These are phyloP conservation scores for Plasmopara viticola DNA, from an alignment of 352 stramenopile genomes.

Conservation along the genomic window DNA sequence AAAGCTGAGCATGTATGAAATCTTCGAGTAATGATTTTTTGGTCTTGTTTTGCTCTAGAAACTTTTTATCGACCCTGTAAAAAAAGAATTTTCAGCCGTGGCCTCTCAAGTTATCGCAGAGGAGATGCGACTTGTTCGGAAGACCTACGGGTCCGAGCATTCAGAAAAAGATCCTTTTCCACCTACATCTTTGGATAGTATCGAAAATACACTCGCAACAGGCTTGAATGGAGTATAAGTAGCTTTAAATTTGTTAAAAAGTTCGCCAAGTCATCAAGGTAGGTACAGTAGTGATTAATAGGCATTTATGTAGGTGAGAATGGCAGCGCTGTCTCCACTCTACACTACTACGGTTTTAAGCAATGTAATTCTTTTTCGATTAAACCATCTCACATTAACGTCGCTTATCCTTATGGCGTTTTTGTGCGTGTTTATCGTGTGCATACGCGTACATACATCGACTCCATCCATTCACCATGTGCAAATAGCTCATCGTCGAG, in stretches of 20 bases:
- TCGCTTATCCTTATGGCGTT: no score
- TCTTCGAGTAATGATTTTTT: background rate
- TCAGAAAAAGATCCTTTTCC: conserved; percentile 4
- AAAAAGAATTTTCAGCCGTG: conserved; percentile 72
- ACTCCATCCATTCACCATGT: background rate
- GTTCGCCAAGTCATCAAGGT: background rate
- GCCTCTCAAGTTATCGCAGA: conserved; percentile 48
- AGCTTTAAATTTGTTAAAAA: background rate
- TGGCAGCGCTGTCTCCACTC: no score
- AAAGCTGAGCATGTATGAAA: background rate
- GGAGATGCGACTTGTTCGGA: conserved; percentile 54
- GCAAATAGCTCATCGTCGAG: background rate
- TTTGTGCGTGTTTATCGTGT: no score
- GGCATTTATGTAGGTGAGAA: no score
- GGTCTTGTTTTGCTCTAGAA: conserved; percentile 34
- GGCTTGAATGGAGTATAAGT: background rate
- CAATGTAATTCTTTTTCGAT: no score
- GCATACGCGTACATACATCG: background rate
- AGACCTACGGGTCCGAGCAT: conserved; percentile 31
- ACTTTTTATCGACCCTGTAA: conserved; percentile 76
- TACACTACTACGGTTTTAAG: no score
- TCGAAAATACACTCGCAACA: background rate
- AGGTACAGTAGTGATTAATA: no score
- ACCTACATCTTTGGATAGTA: background rate
- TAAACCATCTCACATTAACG: no score